These are phyloP conservation scores for Boletus bicolor DNA, from an alignment of 768 basidiomycete species.

Conservation along the genomic window DNA sequence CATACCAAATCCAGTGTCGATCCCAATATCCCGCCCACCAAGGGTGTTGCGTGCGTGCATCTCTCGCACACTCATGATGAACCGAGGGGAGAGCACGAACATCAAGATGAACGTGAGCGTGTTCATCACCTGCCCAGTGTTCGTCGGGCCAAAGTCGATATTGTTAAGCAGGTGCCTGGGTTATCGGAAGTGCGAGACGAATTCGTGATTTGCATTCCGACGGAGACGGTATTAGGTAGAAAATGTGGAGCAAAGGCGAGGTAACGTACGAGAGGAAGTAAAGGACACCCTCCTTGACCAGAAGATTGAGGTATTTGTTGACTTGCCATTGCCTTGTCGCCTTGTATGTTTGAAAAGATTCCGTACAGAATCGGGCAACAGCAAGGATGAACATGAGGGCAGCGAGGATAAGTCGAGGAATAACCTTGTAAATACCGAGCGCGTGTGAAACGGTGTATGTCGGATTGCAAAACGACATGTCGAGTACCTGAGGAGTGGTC, in stretches of 20 bases:
- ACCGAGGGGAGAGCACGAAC: slow-evolving; percentile 17
- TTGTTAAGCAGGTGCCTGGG: slow-evolving; percentile 15
- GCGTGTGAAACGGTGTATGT: neutral
- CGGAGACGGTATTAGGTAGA: too few species aligned
- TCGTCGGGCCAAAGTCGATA: slow-evolving; percentile 3
- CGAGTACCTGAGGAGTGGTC: slow-evolving; percentile 1
- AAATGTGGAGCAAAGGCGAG: too few species aligned
- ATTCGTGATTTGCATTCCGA: neutral
- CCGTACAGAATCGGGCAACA: slow-evolving; percentile 1
- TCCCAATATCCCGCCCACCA: neutral
- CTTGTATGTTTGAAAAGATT: slow-evolving; percentile 11
- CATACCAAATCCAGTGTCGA: slow-evolving; percentile 19
- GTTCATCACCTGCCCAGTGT: neutral
- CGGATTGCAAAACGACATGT: slow-evolving; percentile 16
- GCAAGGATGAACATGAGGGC: slow-evolving; percentile 11
- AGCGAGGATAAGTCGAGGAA: slow-evolving; percentile 14
- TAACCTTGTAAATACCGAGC: slow-evolving; percentile 9
- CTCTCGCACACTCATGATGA: slow-evolving; percentile 19
- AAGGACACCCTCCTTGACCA: slow-evolving; percentile 14
- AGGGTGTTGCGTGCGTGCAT: neutral
- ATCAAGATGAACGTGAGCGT: neutral
- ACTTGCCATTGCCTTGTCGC: slow-evolving; percentile 4
- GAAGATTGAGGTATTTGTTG: slow-evolving; percentile 15
- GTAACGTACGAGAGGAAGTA: slow-evolving; percentile 21
- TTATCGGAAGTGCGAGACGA: neutral